Evolutionary conservation across 306 rosid species (phyloP).

Genomic region (Prunus persica): Prunus_persica_NCBIv2 NC_034014.1:7754001-7754500

Average conservation of each 20-base stretch:
- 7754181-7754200: neutral
- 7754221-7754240: neutral
- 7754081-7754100: neutral
- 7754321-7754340: conserved; percentile 83
- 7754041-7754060: neutral
- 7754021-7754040: neutral
- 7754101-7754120: neutral
- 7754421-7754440: conserved; percentile 86
- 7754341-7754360: conserved; percentile 70
- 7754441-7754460: conserved; percentile 85
- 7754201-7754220: conserved; percentile 9
- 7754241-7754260: conserved; percentile 19
- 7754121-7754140: neutral
- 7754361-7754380: conserved; percentile 77
- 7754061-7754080: neutral
- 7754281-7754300: conserved; percentile 80
- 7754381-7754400: conserved; percentile 68
- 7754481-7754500: conserved; percentile 80
- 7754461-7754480: conserved; percentile 84
- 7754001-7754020: neutral
- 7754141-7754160: neutral
- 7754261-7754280: conserved; percentile 68
- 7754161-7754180: neutral
- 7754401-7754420: conserved; percentile 80
- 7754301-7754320: conserved; percentile 82